These are phyloP conservation scores for Lentinus brumalis DNA, from an alignment of 768 basidiomycete species.

Conservation along the genomic window DNA sequence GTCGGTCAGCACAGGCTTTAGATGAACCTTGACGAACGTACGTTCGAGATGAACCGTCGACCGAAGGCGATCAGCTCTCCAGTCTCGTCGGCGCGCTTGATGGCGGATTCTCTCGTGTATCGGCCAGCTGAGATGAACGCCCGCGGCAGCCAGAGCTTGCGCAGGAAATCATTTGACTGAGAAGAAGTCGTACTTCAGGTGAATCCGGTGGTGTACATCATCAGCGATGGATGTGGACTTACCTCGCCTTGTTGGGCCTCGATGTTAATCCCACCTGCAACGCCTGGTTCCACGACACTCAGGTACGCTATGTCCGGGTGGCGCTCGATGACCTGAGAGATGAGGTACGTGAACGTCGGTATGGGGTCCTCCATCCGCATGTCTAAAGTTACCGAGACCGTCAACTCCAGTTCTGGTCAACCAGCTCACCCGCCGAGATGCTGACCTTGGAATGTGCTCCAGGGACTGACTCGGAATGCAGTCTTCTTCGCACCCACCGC, in stretches of 20 bases:
- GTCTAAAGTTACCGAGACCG: conserved; percentile 2
- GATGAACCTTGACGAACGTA: conserved; percentile 8
- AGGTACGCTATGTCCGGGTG: conserved; percentile 34
- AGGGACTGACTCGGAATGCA: conserved; percentile 41
- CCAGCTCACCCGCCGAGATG: background rate
- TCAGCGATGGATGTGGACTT: background rate
- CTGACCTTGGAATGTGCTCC: conserved; percentile 31
- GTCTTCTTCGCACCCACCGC: conserved; percentile 42
- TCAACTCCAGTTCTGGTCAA: background rate
- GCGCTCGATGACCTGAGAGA: conserved; percentile 35
- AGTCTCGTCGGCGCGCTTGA: conserved; percentile 18
- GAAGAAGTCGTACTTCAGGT: too few species aligned
- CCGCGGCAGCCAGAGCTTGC: conserved; percentile 20
- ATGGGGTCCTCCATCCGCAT: conserved; percentile 55
- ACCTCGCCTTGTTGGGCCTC: conserved; percentile 15
- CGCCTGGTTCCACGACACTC: conserved; percentile 34
- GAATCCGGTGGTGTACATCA: background rate
- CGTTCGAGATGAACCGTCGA: conserved; percentile 26
- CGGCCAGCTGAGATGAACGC: conserved; percentile 23
- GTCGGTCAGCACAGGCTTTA: background rate
- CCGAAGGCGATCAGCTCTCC: conserved; percentile 27
- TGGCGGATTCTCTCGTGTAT: conserved; percentile 21
- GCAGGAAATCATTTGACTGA: conserved; percentile 19
- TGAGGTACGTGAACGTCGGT: conserved; percentile 52
- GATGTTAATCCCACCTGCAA: conserved; percentile 1